These are phyloP conservation scores for Balakata baccata DNA, from an alignment of 345 rosid species.

Conservation along the genomic window DNA sequence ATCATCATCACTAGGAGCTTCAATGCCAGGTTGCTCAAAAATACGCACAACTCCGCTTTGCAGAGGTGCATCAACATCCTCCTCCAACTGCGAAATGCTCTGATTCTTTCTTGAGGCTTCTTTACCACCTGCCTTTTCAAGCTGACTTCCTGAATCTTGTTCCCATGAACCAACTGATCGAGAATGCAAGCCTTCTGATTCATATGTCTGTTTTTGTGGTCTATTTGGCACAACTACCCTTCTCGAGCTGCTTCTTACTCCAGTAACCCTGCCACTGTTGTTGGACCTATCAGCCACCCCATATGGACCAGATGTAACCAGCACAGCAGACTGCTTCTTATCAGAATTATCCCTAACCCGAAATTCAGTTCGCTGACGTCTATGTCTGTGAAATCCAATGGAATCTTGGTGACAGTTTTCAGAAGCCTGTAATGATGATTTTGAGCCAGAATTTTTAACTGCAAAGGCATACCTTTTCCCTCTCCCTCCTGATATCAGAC, in stretches of 20 bases:
- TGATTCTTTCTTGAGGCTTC: conserved; percentile 46
- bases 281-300: conserved; percentile 49
- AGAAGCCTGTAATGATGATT: conserved; percentile 44
- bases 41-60: conserved; percentile 77
- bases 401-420: conserved; percentile 56
- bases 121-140: conserved; percentile 46
- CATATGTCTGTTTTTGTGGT: conserved; percentile 47
- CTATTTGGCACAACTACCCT: conserved; percentile 52
- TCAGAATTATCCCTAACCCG: conserved; percentile 63
- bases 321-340: conserved; percentile 33
- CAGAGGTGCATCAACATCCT: conserved; percentile 65
- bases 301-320: conserved; percentile 34
- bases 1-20: conserved; percentile 87
- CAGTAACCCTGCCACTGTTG: conserved; percentile 40
- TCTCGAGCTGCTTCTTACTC: conserved; percentile 44
- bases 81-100: conserved; percentile 37
- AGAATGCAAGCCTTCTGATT: conserved; percentile 47
- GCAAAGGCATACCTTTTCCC: conserved; percentile 44
- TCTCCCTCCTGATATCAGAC: conserved; percentile 39
- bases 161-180: conserved; percentile 34
- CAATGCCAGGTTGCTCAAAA: conserved; percentile 87
- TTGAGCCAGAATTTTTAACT: conserved; percentile 51
- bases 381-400: conserved; percentile 55
- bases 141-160: conserved; percentile 41
- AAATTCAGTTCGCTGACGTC: conserved; percentile 64